phyloP scores from a whole-genome alignment of 2,329 filamentous ascomycete genomes.

The Alternaria atra region DNA sequence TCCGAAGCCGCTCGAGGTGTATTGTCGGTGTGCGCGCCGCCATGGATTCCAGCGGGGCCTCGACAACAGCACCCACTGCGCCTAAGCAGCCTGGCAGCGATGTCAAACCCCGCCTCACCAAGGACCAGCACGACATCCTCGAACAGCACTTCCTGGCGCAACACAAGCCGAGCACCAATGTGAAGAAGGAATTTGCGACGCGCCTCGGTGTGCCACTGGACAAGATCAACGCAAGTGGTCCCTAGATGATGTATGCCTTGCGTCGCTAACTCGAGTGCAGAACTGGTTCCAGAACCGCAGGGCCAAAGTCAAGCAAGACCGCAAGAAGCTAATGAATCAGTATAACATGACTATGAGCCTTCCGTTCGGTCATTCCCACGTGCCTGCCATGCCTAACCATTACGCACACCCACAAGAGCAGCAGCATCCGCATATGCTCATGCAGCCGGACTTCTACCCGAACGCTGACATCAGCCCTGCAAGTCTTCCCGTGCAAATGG shows the following conservation, averaged over 20 bases:
- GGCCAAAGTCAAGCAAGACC: slow-evolving; percentile 63
- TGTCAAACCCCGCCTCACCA: slow-evolving; percentile 62
- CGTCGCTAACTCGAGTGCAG: slow-evolving; percentile 50
- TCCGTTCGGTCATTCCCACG: slow-evolving; percentile 33
- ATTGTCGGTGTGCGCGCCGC: slow-evolving; percentile 34
- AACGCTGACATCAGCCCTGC: slow-evolving; percentile 49
- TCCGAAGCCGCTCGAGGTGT: slow-evolving; percentile 21
- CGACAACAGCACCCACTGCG: slow-evolving; percentile 27
- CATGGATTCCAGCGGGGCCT: slow-evolving; percentile 40
- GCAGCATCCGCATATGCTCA: slow-evolving; percentile 37
- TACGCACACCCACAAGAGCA: slow-evolving; percentile 31
- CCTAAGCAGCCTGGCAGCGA: slow-evolving; percentile 49
- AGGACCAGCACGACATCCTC: slow-evolving; percentile 63
- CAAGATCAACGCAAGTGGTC: slow-evolving; percentile 62
- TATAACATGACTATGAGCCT: slow-evolving; percentile 48
- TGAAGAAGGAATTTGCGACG: slow-evolving; percentile 61
- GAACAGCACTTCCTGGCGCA: slow-evolving; percentile 60
- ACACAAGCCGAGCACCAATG: slow-evolving; percentile 60
- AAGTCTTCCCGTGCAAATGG: slow-evolving; percentile 43
- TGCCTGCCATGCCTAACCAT: slow-evolving; percentile 34
- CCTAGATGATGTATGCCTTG: not conserved
- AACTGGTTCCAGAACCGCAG: slow-evolving; percentile 65
- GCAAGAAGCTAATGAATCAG: slow-evolving; percentile 57
- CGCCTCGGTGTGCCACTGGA: slow-evolving; percentile 59
- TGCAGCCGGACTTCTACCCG: slow-evolving; percentile 40